phyloP scores from a whole-genome alignment of 192 early-diverging fungal genomes.

The Linnemannia exigua region DNA sequence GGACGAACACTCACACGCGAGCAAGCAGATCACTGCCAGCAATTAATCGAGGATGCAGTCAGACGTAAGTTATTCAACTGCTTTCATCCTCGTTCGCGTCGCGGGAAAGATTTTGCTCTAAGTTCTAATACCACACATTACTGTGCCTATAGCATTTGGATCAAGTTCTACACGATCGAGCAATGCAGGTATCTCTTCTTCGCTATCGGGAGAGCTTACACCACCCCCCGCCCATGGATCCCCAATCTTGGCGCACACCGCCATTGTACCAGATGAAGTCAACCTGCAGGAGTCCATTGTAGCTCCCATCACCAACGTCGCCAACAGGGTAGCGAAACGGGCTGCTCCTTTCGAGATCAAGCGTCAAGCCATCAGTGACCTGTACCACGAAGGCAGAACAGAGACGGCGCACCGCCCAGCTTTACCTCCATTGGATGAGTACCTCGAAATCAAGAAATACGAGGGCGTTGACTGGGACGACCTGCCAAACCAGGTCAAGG shows the following conservation, averaged over 20 bases:
- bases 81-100: too few species aligned
- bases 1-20: conserved; percentile 28
- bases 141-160: not conserved
- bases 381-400: not conserved
- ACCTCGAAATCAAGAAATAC: conserved; percentile 39
- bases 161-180: not conserved
- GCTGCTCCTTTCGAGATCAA: conserved; percentile 25
- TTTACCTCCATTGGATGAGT: conserved; percentile 25
- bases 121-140: too few species aligned
- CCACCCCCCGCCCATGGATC: not conserved
- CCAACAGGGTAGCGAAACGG: not conserved
- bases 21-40: conserved; percentile 31
- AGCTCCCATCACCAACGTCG: not conserved
- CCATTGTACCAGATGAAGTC: not conserved
- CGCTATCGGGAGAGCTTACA: too few species aligned
- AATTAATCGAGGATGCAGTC: conserved; percentile 12
- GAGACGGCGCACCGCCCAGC: not conserved
- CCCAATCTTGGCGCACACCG: not conserved
- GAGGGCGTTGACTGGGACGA: conserved; percentile 41
- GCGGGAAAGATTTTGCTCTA: too few species aligned
- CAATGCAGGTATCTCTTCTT: not conserved
- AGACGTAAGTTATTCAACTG: conserved; percentile 12
- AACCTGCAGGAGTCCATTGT: not conserved
- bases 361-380: conserved; percentile 8
- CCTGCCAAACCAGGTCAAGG: conserved; percentile 25